Evolutionary conservation across 495 filamentous ascomycete genomes (phyloP).

Genomic region (Choiromyces venosus): DNA sequence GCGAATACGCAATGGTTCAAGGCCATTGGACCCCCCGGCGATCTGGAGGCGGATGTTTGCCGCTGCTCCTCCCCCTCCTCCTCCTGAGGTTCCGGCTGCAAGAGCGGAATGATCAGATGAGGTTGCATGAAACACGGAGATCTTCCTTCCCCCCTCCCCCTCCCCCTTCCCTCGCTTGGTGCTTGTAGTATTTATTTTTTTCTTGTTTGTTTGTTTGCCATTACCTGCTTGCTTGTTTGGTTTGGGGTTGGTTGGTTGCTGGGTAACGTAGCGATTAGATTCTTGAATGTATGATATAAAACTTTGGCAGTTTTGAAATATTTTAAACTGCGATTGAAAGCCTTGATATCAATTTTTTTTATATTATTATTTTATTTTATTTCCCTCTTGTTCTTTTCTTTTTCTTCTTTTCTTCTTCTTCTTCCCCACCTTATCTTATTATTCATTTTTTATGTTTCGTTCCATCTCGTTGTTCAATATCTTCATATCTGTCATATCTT

Average conservation of each 20-base stretch:
- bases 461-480: not conserved
- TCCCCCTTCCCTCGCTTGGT: not conserved
- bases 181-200: not conserved
- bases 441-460: constrained; percentile 1
- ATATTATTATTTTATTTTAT: constrained; percentile 1
- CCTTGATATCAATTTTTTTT: constrained; percentile 21
- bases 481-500: not conserved
- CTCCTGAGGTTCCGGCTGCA: constrained; percentile 40
- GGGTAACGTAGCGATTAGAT: not conserved
- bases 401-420: constrained; percentile 1
- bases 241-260: not conserved
- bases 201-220: not conserved
- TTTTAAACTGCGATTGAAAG: not conserved
- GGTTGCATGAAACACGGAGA: constrained; percentile 7
- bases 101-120: constrained; percentile 23
- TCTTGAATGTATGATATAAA: constrained; percentile 3
- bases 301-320: not conserved
- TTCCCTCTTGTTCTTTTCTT: not conserved
- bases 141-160: not conserved
- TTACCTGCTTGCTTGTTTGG: not conserved
- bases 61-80: constrained; percentile 31
- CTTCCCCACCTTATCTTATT: constrained; percentile 9
- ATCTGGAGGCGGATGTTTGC: constrained; percentile 89
- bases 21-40: constrained; percentile 80
- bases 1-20: constrained; percentile 72